These are phyloP conservation scores for Guillardia theta DNA, from an alignment of 78 protist species.

Conservation along the genomic window DNA sequence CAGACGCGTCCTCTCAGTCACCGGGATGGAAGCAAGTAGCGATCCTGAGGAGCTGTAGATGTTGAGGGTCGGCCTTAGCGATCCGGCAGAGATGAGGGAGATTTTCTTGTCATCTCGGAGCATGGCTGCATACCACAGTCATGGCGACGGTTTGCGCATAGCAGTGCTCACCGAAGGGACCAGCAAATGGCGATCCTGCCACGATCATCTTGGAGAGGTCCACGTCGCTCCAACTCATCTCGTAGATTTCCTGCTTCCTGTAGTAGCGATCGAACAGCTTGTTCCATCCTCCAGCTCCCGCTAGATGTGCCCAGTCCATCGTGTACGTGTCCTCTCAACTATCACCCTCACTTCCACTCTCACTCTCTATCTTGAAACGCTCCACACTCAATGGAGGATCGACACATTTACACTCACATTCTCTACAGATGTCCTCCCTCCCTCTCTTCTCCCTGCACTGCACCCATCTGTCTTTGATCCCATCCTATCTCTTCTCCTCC, in stretches of 20 bases:
- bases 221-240: slow-evolving; percentile 9
- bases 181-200: neutral
- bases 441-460: no score
- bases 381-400: no score
- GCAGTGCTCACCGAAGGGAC: neutral
- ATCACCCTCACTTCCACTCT: no score
- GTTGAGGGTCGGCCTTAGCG: neutral
- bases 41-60: neutral
- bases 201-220: neutral
- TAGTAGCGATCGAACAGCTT: slow-evolving; percentile 11
- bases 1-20: neutral
- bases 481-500: no score
- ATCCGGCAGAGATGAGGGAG: neutral
- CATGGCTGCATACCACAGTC: neutral
- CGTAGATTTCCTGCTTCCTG: slow-evolving; percentile 21
- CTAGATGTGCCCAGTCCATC: neutral
- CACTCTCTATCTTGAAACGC: no score
- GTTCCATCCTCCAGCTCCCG: slow-evolving; percentile 9
- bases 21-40: neutral
- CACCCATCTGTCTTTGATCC: no score
- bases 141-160: neutral
- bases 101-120: neutral
- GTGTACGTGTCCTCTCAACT: no score
- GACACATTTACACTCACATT: no score
- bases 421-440: no score